A percentile compares a stretch with the other conserved stretches of the same genome.
These are phyloP conservation scores for Cercophora samala DNA, from an alignment of 495 filamentous ascomycete genomes.

Conservation along the genomic window DNA sequence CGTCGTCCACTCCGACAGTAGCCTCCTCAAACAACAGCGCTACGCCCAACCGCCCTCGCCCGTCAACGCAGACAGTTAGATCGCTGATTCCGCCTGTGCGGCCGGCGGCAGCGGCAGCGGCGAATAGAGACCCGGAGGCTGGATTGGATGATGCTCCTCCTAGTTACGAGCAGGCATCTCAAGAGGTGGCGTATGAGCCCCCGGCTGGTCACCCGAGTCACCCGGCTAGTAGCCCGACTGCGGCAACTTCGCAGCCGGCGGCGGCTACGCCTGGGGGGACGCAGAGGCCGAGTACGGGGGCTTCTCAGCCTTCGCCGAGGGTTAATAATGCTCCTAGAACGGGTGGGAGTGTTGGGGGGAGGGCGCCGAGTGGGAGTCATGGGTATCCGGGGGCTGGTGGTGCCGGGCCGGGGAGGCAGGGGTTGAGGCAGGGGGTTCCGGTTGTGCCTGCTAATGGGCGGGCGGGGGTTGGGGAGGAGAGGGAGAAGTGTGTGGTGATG, in stretches of 20 bases:
- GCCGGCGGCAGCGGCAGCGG: conserved; percentile 18
- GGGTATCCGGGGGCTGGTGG: conserved; percentile 14
- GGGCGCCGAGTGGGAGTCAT: background rate
- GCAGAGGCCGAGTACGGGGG: background rate
- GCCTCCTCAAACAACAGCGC: conserved; percentile 8
- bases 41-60: conserved; percentile 22
- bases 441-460: background rate
- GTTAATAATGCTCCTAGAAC: background rate
- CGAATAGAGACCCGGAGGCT: conserved; percentile 40
- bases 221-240: conserved; percentile 41
- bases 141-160: conserved; percentile 66
- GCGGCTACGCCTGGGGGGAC: background rate
- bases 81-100: conserved; percentile 42
- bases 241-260: conserved; percentile 11
- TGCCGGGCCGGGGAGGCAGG: conserved; percentile 14
- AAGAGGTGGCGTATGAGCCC: conserved; percentile 59
- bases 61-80: conserved; percentile 38
- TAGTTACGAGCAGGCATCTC: conserved; percentile 76
- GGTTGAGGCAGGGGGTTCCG: conserved; percentile 29
- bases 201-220: conserved; percentile 57
- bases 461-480: background rate
- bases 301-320: background rate
- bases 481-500: conserved; percentile 3
- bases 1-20: conserved; percentile 8
- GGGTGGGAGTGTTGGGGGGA: background rate